A percentile compares a stretch with the other conserved stretches of the same genome.
Conservation (phyloP, 2,329 filamentous ascomycete species). For the Berkeleyomyces rouxiae region DNA sequence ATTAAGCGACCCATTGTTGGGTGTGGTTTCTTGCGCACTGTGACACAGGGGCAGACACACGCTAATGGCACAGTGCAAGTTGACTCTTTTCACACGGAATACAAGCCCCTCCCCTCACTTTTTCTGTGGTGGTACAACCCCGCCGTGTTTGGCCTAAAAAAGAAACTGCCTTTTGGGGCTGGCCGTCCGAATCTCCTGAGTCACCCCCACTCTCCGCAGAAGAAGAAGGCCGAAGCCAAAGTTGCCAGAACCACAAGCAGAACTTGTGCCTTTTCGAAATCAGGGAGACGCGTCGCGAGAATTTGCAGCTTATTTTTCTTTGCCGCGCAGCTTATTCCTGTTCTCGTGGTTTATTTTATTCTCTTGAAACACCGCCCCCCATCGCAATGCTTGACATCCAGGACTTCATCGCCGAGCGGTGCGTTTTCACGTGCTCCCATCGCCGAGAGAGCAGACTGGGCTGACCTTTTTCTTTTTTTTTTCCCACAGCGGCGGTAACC, state of each 20-base stretch:
- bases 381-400: slow-evolving; percentile 53
- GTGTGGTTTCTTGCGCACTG: not conserved
- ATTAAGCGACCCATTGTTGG: too few relatives aligned
- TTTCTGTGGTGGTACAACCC: not conserved
- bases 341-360: not conserved
- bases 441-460: too few relatives aligned
- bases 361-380: not conserved
- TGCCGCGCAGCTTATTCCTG: not conserved
- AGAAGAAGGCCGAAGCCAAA: not conserved
- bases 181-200: not conserved
- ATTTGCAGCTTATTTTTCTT: not conserved
- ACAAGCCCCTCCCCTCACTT: not conserved
- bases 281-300: not conserved
- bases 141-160: not conserved
- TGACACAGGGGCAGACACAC: not conserved
- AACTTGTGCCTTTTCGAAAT: not conserved
- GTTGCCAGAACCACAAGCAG: too few relatives aligned
- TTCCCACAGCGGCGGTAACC: slow-evolving; percentile 56
- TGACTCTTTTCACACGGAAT: not conserved
- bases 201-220: not conserved
- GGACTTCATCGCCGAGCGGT: slow-evolving; percentile 61
- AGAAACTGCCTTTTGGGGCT: not conserved
- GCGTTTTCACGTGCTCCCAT: slow-evolving; percentile 1
- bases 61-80: not conserved
- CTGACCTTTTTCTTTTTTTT: not conserved